Evolutionary conservation across 2,329 filamentous ascomycete genomes (phyloP), one percentile per base, ranked within the genome.

Genomic region (Colletotrichum salicis): DNA sequence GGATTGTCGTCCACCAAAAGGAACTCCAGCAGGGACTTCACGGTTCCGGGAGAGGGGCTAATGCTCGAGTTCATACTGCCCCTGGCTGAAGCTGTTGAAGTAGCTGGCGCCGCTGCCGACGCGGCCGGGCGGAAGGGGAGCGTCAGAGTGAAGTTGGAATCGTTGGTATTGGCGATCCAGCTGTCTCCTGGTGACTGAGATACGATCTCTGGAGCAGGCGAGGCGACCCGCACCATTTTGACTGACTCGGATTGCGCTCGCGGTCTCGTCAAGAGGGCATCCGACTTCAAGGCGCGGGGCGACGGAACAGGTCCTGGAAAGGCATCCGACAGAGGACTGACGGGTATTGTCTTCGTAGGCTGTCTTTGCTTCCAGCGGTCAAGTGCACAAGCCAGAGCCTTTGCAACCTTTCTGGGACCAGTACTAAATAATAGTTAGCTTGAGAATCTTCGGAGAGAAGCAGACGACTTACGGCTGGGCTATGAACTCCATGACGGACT

Each of bases 1-100:
- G 77, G 75, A 64, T 82, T 82, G 64, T 81, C 80, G 56, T 83
- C 81, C 2, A 82, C 80, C 11, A 80, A 73, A 15, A 81, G 76
- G 12, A 82, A 75, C 27, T 78, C 76, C 15, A 33, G 56, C 7
- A 35, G 29, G 1, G 31, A 29, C 54, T 64, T 72, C 8, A 55
- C 8, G 3, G 37, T 31, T 12, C 41, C 35, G 3, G 54, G 37
- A 3, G 70, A 64, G 2, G 65, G 22, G 6, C 54, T 8, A 12
- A 33, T 35, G 2, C 59, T 35, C 1, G 59, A 24, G 2, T n/a
- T 60, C 7, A 33, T 60, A 19, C 8, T 70, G 3, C 70, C 65
- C 12, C 27, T 63, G 5, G 65, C 35, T 13, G 35, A 37, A 22
- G 48, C 29, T 19, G 59, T 52, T 4, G 70, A 56, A 10, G 29